Evolutionary conservation across 768 basidiomycete species (phyloP).

Genomic region (Trametes cinnabarina): DNA sequence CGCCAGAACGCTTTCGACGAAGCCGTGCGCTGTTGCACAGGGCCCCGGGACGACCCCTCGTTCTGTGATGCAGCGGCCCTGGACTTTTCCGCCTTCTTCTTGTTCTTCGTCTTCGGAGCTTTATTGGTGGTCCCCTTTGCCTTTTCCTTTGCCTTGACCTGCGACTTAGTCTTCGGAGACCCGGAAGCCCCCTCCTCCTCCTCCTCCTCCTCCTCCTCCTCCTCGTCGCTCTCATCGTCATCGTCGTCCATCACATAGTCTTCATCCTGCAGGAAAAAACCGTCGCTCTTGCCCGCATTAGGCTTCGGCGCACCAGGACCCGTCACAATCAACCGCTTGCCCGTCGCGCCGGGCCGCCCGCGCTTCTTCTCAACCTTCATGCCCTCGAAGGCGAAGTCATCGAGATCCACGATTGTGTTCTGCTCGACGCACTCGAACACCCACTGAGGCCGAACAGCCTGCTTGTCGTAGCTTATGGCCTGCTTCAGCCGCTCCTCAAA

Average conservation of each 20-base stretch:
- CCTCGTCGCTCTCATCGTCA: conserved; percentile 2
- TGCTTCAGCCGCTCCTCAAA: conserved; percentile 47
- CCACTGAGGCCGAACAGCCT: conserved; percentile 39
- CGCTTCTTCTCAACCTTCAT: conserved; percentile 5
- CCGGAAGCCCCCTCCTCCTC: not conserved
- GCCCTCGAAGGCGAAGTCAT: conserved; percentile 16
- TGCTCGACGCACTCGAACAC: conserved; percentile 20
- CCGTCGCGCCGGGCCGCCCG: not conserved
- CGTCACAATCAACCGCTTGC: conserved; percentile 1
- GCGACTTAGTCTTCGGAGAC: not conserved
- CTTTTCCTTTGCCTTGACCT: not conserved
- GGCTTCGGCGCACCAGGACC: not conserved
- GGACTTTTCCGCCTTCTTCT: not conserved
- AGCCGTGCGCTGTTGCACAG: not conserved
- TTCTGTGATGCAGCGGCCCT: not conserved
- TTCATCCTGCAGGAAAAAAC: not conserved
- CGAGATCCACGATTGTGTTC: conserved; percentile 12
- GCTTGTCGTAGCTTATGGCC: conserved; percentile 36
- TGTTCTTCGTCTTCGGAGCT: not conserved
- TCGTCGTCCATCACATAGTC: not conserved
- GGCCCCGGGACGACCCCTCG: not conserved
- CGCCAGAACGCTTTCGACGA: not conserved
- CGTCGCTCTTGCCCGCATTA: not conserved
- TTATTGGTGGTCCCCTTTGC: not conserved
- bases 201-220: not conserved